These are phyloP conservation scores for Phytophthora vignae DNA, from an alignment of 352 stramenopile species.

Conservation along the genomic window DNA sequence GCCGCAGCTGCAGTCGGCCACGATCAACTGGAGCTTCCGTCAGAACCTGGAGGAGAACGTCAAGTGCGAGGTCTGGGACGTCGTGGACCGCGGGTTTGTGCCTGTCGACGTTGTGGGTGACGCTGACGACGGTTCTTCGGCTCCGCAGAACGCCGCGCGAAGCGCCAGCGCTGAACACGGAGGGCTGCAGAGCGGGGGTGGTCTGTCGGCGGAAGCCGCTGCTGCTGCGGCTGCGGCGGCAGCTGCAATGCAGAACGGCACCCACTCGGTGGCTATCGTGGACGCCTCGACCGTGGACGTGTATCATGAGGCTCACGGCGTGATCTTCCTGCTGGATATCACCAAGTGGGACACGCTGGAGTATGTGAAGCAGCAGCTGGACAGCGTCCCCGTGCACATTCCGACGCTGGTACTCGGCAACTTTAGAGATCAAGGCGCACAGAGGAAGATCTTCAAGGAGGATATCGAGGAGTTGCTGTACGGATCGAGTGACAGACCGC, in stretches of 20 bases:
- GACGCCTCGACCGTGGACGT: conserved; percentile 90
- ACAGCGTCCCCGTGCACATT: conserved; percentile 78
- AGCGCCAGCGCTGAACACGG: conserved; percentile 12
- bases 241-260: conserved; percentile 38
- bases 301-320: conserved; percentile 89
- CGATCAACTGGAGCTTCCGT: conserved; percentile 88
- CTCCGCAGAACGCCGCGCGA: background rate
- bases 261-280: conserved; percentile 72
- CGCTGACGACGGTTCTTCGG: background rate
- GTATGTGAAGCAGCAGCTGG: conserved; percentile 80
- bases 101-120: conserved; percentile 16
- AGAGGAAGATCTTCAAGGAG: conserved; percentile 88
- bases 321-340: conserved; percentile 91
- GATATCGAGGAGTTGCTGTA: conserved; percentile 86
- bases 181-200: conserved; percentile 24
- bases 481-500: conserved; percentile 40
- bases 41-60: conserved; percentile 79
- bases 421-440: conserved; percentile 69
- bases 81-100: conserved; percentile 85
- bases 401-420: conserved; percentile 85
- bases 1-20: conserved; percentile 87
- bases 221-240: conserved; percentile 28
- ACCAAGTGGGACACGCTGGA: conserved; percentile 83
- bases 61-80: conserved; percentile 93
- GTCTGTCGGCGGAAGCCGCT: conserved; percentile 31